Evolutionary conservation across 768 basidiomycete species (phyloP).

Genomic region (Collybiopsis luxurians): DNA sequence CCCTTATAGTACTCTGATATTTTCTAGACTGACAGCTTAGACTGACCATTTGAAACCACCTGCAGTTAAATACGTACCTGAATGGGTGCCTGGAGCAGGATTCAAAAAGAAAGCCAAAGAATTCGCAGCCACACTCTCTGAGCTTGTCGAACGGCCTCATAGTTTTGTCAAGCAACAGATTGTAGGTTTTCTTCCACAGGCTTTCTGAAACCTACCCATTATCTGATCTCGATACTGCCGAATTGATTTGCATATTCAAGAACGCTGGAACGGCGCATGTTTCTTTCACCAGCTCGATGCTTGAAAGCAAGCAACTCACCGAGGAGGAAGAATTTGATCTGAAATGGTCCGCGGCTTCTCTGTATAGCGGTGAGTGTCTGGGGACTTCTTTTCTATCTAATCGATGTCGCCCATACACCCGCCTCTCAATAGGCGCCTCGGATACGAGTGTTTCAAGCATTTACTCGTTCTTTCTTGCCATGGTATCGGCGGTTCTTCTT

Average conservation of each 20-base stretch:
- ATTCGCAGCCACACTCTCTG: slow-evolving; percentile 50
- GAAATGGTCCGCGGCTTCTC: slow-evolving; percentile 63
- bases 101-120: slow-evolving; percentile 52
- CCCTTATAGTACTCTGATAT: too few species aligned
- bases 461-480: slow-evolving; percentile 60
- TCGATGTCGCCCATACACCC: neutral
- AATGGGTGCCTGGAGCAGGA: slow-evolving; percentile 62
- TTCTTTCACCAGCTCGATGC: slow-evolving; percentile 58
- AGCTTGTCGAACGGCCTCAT: slow-evolving; percentile 57
- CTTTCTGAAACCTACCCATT: too few species aligned
- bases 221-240: neutral
- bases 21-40: too few species aligned
- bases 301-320: slow-evolving; percentile 48
- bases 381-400: neutral
- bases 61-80: slow-evolving; percentile 55
- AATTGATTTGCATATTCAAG: slow-evolving; percentile 29
- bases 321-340: slow-evolving; percentile 59
- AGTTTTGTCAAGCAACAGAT: slow-evolving; percentile 61
- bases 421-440: slow-evolving; percentile 43
- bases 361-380: slow-evolving; percentile 52
- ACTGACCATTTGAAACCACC: neutral
- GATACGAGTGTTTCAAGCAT: slow-evolving; percentile 58
- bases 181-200: too few species aligned
- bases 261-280: slow-evolving; percentile 52
- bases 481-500: slow-evolving; percentile 28